A percentile compares a stretch with the other conserved stretches of the same genome.
phyloP scores from a whole-genome alignment of 2,329 filamentous ascomycete species.

The Xylariaceae sp. region DNA sequence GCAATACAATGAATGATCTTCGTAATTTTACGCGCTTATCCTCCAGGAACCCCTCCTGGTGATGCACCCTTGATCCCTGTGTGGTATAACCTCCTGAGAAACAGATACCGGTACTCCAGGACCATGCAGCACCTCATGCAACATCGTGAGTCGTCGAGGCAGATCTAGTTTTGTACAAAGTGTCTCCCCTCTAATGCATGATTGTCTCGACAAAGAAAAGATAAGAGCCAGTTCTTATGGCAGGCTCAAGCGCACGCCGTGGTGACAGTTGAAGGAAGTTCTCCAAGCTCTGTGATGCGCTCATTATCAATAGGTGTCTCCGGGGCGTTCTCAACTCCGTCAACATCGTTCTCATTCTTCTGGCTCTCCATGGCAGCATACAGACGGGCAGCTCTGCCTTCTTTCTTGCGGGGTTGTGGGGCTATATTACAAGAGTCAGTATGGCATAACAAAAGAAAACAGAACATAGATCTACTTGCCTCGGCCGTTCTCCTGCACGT shows the following conservation, averaged over 20 bases:
- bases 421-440: conserved; percentile 24
- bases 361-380: conserved; percentile 31
- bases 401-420: conserved; percentile 36
- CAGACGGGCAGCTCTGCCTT: conserved; percentile 34
- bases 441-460: not conserved
- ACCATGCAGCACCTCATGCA: conserved; percentile 13
- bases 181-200: not conserved
- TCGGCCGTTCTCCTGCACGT: conserved; percentile 96
- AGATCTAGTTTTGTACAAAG: conserved; percentile 18
- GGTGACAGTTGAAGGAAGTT: conserved; percentile 5
- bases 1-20: no score
- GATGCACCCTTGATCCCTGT: conserved; percentile 12
- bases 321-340: conserved; percentile 20
- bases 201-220: not conserved
- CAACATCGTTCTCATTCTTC: conserved; percentile 25
- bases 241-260: conserved; percentile 9
- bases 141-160: conserved; percentile 12
- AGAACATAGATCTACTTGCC: conserved; percentile 48
- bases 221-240: not conserved
- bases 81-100: conserved; percentile 13
- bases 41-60: not conserved
- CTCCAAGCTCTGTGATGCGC: conserved; percentile 10
- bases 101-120: conserved; percentile 17
- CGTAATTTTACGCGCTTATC: not conserved
- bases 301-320: conserved; percentile 25